Evolutionary conservation across 495 filamentous ascomycete genomes (phyloP).

Genomic region (Friedmanniomyces simplex): DNA sequence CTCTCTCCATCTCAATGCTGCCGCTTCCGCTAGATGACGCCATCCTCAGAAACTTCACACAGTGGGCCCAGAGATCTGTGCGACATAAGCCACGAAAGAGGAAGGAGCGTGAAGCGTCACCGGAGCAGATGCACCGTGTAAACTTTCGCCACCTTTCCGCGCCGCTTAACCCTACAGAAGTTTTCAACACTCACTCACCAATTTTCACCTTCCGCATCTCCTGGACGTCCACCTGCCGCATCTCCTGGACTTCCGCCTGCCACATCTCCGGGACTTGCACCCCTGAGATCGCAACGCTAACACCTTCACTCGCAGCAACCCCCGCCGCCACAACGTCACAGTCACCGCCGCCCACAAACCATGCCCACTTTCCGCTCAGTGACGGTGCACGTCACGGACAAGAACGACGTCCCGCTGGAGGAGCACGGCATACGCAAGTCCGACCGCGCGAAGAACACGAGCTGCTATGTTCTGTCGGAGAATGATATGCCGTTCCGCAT

Average conservation of each 20-base stretch:
- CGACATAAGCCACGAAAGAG: background rate
- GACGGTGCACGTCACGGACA: slow-evolving; percentile 20
- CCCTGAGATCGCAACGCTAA: too few species aligned
- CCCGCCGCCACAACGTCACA: too few species aligned
- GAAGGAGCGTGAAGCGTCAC: background rate
- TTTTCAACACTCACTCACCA: background rate
- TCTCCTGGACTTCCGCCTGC: too few species aligned
- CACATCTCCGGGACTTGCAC: too few species aligned
- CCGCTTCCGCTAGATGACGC: too few species aligned
- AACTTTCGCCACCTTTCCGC: background rate
- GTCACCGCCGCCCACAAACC: too few species aligned
- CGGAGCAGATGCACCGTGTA: background rate
- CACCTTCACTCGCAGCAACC: background rate
- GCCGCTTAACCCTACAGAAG: background rate
- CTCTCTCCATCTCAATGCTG: too few species aligned
- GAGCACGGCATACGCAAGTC: slow-evolving; percentile 25
- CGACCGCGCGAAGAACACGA: slow-evolving; percentile 11
- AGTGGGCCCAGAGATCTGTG: too few species aligned
- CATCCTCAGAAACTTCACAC: too few species aligned
- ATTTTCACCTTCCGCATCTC: background rate
- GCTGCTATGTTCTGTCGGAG: slow-evolving; percentile 26
- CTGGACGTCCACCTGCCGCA: too few species aligned
- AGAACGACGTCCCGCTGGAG: slow-evolving; percentile 8
- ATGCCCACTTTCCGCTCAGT: slow-evolving; percentile 24
- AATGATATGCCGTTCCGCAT: slow-evolving; percentile 23